phyloP scores from a whole-genome alignment of 208 protist species.

The Trypanosomatidae sp. region DNA sequence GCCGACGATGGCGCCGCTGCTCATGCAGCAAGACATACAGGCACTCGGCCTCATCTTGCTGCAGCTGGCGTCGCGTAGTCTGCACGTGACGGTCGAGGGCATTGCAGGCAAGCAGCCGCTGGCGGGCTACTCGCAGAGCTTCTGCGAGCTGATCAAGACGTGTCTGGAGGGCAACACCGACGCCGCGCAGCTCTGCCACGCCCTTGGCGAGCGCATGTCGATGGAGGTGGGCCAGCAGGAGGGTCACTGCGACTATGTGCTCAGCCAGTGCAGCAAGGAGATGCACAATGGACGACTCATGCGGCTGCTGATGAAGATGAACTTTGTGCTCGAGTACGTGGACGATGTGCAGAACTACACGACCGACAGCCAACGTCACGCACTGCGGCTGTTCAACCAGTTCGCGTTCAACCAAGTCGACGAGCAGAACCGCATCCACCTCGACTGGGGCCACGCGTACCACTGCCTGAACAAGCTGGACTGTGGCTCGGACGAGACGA shows the following conservation, averaged over 20 bases:
- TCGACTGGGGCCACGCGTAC: slow-evolving; percentile 92
- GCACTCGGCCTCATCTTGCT: slow-evolving; percentile 68
- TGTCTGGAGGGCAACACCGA: slow-evolving; percentile 52
- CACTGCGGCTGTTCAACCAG: slow-evolving; percentile 92
- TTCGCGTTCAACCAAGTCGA: slow-evolving; percentile 95
- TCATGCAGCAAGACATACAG: slow-evolving; percentile 75
- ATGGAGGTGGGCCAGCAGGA: slow-evolving; percentile 83
- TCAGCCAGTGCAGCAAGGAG: slow-evolving; percentile 89
- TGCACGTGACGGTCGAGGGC: slow-evolving; percentile 37
- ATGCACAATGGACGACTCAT: slow-evolving; percentile 94
- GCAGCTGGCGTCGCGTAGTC: slow-evolving; percentile 55
- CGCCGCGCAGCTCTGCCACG: slow-evolving; percentile 51
- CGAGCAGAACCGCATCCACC: slow-evolving; percentile 76
- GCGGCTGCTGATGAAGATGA: slow-evolving; percentile 89
- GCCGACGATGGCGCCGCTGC: slow-evolving; percentile 7
- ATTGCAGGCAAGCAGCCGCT: slow-evolving; percentile 42
- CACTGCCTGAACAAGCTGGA: slow-evolving; percentile 97
- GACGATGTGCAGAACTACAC: slow-evolving; percentile 75
- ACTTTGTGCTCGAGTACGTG: slow-evolving; percentile 83
- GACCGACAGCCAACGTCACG: slow-evolving; percentile 42
- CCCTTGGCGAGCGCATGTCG: slow-evolving; percentile 72
- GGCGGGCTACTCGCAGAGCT: slow-evolving; percentile 64
- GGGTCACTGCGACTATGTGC: slow-evolving; percentile 79
- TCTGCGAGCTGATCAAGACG: slow-evolving; percentile 66
- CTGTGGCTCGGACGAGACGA: slow-evolving; percentile 85